A percentile compares a stretch with the other conserved stretches of the same genome.
Evolutionary conservation across 1,284 basidiomycete species (phyloP).

Genomic region (Takashimella koratensis): DNA sequence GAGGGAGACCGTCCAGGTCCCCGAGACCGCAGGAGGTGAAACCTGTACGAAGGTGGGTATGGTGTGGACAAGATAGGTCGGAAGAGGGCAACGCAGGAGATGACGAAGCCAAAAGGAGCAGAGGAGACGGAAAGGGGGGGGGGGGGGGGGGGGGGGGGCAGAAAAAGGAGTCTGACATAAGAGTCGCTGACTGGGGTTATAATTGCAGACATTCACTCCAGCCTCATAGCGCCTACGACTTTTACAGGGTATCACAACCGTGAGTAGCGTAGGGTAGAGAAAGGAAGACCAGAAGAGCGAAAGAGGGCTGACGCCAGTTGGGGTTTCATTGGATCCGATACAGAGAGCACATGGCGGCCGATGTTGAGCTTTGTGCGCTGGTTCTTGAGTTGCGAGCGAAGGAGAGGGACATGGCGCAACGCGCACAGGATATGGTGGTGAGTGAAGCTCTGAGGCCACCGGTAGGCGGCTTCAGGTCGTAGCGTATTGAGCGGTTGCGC

Average conservation of each 20-base stretch:
- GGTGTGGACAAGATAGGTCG: too few relatives aligned
- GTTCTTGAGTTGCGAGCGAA: conserved; percentile 30
- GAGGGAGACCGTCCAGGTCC: conserved; percentile 3
- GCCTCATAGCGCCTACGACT: conserved; percentile 7
- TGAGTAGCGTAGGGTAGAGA: too few relatives aligned
- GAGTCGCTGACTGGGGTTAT: conserved; percentile 18
- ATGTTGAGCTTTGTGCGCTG: conserved; percentile 37
- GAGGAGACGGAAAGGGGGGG: conserved; percentile 2
- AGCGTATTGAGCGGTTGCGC: too few relatives aligned
- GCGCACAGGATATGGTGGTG: conserved; percentile 35
- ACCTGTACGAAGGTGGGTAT: too few relatives aligned
- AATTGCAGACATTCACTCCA: conserved; percentile 14
- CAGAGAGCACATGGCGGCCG: conserved; percentile 33
- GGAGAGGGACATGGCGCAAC: conserved; percentile 28
- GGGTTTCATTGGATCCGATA: too few relatives aligned
- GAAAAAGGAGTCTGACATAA: conserved; percentile 3
- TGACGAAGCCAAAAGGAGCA: too few relatives aligned
- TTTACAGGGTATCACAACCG: conserved; percentile 6
- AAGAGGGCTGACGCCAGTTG: too few relatives aligned
- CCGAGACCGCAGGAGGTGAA: neutral
- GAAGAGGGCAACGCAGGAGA: too few relatives aligned
- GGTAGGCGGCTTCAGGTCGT: too few relatives aligned
- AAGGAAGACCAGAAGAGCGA: too few relatives aligned
- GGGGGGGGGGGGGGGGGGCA: neutral
- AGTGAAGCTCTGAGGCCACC: conserved; percentile 1